Conservation (phyloP, 495 filamentous ascomycete species). For the Hyaloscypha finlandica region DNA sequence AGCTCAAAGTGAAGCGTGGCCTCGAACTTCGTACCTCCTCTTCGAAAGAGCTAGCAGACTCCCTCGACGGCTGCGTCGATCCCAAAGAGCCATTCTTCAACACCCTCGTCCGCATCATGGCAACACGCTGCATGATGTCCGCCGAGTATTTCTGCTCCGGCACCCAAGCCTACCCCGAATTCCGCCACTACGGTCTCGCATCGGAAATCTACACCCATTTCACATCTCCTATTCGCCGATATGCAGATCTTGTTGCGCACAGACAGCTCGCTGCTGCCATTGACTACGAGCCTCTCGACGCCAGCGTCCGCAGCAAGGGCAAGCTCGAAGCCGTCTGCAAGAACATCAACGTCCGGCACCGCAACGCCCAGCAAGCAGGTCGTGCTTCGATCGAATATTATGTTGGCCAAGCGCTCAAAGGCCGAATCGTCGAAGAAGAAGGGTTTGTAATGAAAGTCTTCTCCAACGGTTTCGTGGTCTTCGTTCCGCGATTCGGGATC, state of each 20-base stretch:
- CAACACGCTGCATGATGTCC: slow-evolving; percentile 98
- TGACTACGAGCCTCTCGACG: slow-evolving; percentile 80
- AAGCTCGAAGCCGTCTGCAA: slow-evolving; percentile 92
- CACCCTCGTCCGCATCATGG: slow-evolving; percentile 93
- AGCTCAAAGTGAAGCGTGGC: slow-evolving; percentile 80
- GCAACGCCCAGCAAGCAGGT: slow-evolving; percentile 94
- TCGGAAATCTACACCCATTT: slow-evolving; percentile 98
- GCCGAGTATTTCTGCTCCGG: slow-evolving; percentile 97
- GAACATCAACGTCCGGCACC: slow-evolving; percentile 96
- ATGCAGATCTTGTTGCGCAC: slow-evolving; percentile 92
- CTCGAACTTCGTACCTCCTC: slow-evolving; percentile 79
- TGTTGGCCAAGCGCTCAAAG: slow-evolving; percentile 92
- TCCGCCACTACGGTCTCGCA: slow-evolving; percentile 94
- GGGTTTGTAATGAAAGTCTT: slow-evolving; percentile 97
- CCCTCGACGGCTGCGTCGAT: slow-evolving; percentile 82
- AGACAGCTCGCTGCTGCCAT: slow-evolving; percentile 94
- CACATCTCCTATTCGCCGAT: slow-evolving; percentile 94
- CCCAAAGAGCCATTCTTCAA: slow-evolving; percentile 94
- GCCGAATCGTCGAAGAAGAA: slow-evolving; percentile 75
- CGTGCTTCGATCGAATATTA: slow-evolving; percentile 95
- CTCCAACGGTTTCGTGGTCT: slow-evolving; percentile 93
- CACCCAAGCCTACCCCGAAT: slow-evolving; percentile 88
- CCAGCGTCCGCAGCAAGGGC: slow-evolving; percentile 71
- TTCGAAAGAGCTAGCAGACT: slow-evolving; percentile 87
- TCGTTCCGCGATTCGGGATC: slow-evolving; percentile 93